phyloP scores from a whole-genome alignment of 306 rosid genomes.

The Prunus armeniaca region DNA sequence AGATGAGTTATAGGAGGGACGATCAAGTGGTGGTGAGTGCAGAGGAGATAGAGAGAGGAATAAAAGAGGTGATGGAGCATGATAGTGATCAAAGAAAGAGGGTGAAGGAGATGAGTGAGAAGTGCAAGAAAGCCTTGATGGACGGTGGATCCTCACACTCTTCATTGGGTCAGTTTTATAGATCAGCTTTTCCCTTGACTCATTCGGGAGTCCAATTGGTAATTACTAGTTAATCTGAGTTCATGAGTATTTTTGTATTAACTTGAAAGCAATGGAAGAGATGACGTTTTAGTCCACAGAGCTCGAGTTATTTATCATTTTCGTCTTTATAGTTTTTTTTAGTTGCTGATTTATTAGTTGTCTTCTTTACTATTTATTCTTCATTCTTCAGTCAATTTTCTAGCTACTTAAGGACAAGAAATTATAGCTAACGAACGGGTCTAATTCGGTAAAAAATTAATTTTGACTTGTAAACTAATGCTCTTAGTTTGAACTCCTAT shows the following conservation, averaged over 20 bases:
- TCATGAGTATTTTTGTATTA: background rate
- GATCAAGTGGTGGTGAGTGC: background rate
- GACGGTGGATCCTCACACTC: slow-evolving; percentile 20
- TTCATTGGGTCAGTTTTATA: slow-evolving; percentile 2
- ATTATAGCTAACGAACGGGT: too few relatives aligned
- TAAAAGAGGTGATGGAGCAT: slow-evolving; percentile 12
- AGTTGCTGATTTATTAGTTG: too few relatives aligned
- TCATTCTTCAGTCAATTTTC: too few relatives aligned
- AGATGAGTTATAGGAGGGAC: slow-evolving; percentile 3
- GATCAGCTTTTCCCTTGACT: background rate
- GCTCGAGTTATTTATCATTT: too few relatives aligned
- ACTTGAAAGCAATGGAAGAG: background rate
- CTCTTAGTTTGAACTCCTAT: too few relatives aligned
- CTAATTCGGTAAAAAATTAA: too few relatives aligned
- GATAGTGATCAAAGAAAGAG: slow-evolving; percentile 6
- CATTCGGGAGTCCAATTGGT: background rate
- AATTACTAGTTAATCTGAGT: too few relatives aligned
- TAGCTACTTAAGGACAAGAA: too few relatives aligned
- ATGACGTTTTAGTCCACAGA: too few relatives aligned
- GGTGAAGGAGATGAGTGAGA: slow-evolving; percentile 15
- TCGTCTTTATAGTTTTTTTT: too few relatives aligned
- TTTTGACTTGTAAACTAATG: too few relatives aligned
- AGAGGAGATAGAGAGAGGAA: slow-evolving; percentile 20
- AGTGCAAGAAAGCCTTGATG: background rate
- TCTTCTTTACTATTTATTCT: too few relatives aligned